Percentiles rank a stretch among this genome's conserved stretches.
phyloP scores from a whole-genome alignment of 169 alveolate species.

The Cryptosporidium canis region DNA sequence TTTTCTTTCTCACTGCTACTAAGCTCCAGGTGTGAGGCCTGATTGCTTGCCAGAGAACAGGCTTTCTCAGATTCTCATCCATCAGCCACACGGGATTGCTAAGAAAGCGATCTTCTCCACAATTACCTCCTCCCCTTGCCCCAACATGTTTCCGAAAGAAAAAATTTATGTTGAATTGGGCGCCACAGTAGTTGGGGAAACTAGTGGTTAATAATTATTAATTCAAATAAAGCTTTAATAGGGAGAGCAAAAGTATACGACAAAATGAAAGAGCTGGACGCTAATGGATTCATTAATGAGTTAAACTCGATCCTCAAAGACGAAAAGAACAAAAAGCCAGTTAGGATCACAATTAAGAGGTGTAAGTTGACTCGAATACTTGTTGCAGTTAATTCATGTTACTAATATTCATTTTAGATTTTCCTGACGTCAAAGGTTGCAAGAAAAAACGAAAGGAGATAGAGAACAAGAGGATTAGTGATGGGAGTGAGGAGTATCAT shows the following conservation, averaged over 20 bases:
- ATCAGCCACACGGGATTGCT: too few species aligned
- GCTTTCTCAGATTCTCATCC: too few species aligned
- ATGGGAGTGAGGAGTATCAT: background rate
- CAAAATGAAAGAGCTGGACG: constrained; percentile 49
- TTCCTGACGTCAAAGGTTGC: constrained; percentile 50
- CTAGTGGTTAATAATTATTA: background rate
- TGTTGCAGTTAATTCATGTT: background rate
- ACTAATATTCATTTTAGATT: background rate
- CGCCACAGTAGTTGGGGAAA: background rate
- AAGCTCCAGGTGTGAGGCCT: too few species aligned
- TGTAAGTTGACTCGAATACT: constrained; percentile 30
- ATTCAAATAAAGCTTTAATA: background rate
- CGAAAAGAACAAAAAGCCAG: constrained; percentile 1
- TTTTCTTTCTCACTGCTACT: too few species aligned
- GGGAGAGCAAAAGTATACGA: background rate
- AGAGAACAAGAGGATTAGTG: background rate
- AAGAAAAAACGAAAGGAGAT: constrained; percentile 2
- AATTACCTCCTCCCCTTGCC: background rate
- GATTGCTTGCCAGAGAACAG: too few species aligned
- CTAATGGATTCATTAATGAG: constrained; percentile 22
- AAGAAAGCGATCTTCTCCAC: too few species aligned
- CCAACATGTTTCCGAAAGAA: too few species aligned
- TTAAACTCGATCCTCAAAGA: constrained; percentile 9
- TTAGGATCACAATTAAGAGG: constrained; percentile 45
- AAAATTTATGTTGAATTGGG: too few species aligned